Conservation (phyloP, 495 filamentous ascomycete genomes). For the Neurospora sublineolata region DNA sequence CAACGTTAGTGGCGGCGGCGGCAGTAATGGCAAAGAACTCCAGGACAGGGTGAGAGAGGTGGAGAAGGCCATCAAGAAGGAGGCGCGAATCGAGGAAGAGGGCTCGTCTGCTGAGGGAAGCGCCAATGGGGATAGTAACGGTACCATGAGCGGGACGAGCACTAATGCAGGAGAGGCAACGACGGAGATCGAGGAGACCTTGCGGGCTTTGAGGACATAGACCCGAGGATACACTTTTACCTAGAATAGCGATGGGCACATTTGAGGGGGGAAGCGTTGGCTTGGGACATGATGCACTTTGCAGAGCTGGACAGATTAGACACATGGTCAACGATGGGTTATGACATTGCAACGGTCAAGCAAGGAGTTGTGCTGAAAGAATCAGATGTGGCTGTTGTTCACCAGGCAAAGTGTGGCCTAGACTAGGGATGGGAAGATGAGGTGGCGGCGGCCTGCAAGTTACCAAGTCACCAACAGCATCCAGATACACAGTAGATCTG, state of each 20-base stretch:
- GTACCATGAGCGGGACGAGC: not conserved
- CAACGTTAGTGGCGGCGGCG: not conserved
- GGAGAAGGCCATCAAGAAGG: not conserved
- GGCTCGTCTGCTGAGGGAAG: not conserved
- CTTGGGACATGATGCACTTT: not conserved
- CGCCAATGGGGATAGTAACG: not conserved
- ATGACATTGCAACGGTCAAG: not conserved
- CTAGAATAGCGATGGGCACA: not conserved
- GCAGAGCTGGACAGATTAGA: not conserved
- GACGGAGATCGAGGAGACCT: not conserved
- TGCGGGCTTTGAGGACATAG: not conserved
- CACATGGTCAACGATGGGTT: not conserved
- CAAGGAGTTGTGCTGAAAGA: not conserved
- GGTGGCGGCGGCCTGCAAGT: not conserved
- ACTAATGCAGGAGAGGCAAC: not conserved
- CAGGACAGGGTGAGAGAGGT: conserved; percentile 4
- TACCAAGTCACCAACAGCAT: not conserved
- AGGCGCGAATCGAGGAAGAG: not conserved
- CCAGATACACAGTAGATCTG: no score
- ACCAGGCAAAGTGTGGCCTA: not conserved
- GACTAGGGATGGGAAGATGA: not conserved
- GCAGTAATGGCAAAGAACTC: not conserved
- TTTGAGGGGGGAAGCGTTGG: not conserved
- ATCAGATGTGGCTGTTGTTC: not conserved
- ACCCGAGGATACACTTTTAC: not conserved